These are phyloP conservation scores for Conoideocrella luteorostrata DNA, from an alignment of 2,329 filamentous ascomycete genomes.

Conservation along the genomic window DNA sequence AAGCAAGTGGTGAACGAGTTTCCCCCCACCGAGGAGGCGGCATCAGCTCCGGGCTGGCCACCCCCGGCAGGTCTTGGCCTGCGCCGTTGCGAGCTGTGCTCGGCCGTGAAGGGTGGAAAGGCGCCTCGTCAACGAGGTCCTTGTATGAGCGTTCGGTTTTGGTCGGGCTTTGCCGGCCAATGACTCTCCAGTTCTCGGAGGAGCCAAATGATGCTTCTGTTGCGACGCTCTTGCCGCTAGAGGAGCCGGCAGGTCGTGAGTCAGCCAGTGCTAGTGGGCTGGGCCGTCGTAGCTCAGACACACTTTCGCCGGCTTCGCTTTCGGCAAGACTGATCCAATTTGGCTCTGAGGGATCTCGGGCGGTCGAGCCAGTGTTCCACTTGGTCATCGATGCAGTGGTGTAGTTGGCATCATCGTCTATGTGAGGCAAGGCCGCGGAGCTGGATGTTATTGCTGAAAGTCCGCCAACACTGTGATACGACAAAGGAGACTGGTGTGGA, in stretches of 20 bases:
- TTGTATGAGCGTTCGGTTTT: constrained; percentile 26
- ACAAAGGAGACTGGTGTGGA: constrained; percentile 9
- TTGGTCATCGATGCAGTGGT: constrained; percentile 5
- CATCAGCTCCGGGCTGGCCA: constrained; percentile 9
- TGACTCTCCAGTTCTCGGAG: constrained; percentile 30
- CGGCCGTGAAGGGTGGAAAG: constrained; percentile 32
- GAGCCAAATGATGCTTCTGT: constrained; percentile 29
- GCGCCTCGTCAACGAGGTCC: constrained; percentile 26
- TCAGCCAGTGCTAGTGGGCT: constrained; percentile 13
- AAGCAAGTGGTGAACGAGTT: constrained; percentile 4
- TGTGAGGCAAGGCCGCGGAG: constrained; percentile 24
- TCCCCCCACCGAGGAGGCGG: constrained; percentile 10
- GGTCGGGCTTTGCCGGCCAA: constrained; percentile 15
- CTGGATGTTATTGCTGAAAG: constrained; percentile 26
- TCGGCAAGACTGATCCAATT: constrained; percentile 15
- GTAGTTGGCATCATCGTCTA: constrained; percentile 3
- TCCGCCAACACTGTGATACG: constrained; percentile 16
- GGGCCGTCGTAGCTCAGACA: constrained; percentile 18
- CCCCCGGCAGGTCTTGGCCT: constrained; percentile 5
- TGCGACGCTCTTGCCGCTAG: constrained; percentile 15
- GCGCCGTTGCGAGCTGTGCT: constrained; percentile 15
- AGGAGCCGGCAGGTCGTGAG: constrained; percentile 11
- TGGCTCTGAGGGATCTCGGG: constrained; percentile 9
- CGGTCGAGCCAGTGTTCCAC: constrained; percentile 8
- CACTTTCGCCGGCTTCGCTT: constrained; percentile 18